A percentile compares a stretch with the other conserved stretches of the same genome.
Conservation (phyloP, 805 yeast species). For the Saturnispora dispora region DNA sequence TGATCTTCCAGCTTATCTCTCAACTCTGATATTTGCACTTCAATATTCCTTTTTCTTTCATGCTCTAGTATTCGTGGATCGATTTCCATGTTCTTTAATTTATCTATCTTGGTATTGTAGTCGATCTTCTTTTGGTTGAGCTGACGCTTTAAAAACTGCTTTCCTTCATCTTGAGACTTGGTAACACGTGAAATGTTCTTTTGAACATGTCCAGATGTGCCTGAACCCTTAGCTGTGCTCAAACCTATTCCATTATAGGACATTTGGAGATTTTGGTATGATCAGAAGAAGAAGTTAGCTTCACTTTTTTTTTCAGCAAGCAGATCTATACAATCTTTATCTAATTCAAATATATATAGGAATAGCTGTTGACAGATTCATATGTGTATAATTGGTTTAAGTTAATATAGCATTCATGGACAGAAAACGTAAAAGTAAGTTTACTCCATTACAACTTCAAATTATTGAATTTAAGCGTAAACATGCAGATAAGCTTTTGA, state of each 20-base stretch:
- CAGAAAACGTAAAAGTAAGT: constrained; percentile 16
- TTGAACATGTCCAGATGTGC: constrained; percentile 55
- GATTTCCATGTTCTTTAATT: constrained; percentile 2
- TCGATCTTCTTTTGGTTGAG: constrained; percentile 9
- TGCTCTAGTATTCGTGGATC: constrained; percentile 29
- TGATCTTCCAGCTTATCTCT: constrained; percentile 44
- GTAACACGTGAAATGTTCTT: constrained; percentile 29
- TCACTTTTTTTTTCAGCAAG: neutral
- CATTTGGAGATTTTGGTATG: constrained; percentile 25
- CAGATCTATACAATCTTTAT: neutral
- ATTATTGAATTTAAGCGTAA: constrained; percentile 52
- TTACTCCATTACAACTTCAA: constrained; percentile 80
- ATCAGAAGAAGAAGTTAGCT: neutral
- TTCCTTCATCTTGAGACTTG: constrained; percentile 24
- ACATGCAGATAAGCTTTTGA: constrained; percentile 60
- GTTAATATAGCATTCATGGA: neutral
- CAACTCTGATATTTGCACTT: constrained; percentile 40
- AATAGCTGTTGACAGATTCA: neutral
- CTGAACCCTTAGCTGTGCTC: constrained; percentile 49
- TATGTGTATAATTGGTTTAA: neutral
- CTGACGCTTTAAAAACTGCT: constrained; percentile 33
- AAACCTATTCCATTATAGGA: constrained; percentile 53
- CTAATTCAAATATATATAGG: neutral
- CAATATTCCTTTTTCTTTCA: constrained; percentile 31
- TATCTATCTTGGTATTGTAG: constrained; percentile 12